A percentile compares a stretch with the other conserved stretches of the same genome.
Evolutionary conservation across 2,329 filamentous ascomycete genomes (phyloP).

Genomic region (Diaporthe aspalathi): DNA sequence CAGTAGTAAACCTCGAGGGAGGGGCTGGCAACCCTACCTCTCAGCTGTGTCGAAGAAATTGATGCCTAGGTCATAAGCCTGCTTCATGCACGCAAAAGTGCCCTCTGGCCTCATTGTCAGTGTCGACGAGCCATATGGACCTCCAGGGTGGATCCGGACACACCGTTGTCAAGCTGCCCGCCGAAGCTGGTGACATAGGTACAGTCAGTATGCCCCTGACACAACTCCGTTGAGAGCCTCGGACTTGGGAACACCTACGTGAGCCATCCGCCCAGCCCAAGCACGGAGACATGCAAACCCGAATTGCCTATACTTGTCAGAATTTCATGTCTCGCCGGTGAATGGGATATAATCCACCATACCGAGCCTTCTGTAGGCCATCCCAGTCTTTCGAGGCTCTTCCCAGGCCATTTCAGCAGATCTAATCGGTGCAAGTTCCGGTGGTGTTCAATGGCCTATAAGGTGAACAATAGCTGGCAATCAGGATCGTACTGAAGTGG

Average conservation of each 20-base stretch:
- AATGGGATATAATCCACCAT: not conserved
- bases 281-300: conserved; percentile 78
- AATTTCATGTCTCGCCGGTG: not conserved
- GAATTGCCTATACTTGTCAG: conserved; percentile 51
- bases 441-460: not conserved
- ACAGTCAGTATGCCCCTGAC: conserved; percentile 32
- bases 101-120: conserved; percentile 55
- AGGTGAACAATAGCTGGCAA: not conserved
- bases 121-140: not conserved
- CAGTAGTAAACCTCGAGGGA: not conserved
- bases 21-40: conserved; percentile 42
- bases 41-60: conserved; percentile 75
- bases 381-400: conserved; percentile 58
- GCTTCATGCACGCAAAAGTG: conserved; percentile 71
- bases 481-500: not conserved
- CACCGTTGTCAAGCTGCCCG: conserved; percentile 48
- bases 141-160: not conserved
- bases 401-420: conserved; percentile 53
- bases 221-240: not conserved
- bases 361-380: conserved; percentile 54
- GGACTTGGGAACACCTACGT: conserved; percentile 64
- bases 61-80: conserved; percentile 69
- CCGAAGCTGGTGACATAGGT: conserved; percentile 43
- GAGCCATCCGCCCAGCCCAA: conserved; percentile 78
- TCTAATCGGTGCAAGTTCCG: not conserved